Conservation (phyloP, 208 protist genomes). For the Wallacemonas sp. region DNA sequence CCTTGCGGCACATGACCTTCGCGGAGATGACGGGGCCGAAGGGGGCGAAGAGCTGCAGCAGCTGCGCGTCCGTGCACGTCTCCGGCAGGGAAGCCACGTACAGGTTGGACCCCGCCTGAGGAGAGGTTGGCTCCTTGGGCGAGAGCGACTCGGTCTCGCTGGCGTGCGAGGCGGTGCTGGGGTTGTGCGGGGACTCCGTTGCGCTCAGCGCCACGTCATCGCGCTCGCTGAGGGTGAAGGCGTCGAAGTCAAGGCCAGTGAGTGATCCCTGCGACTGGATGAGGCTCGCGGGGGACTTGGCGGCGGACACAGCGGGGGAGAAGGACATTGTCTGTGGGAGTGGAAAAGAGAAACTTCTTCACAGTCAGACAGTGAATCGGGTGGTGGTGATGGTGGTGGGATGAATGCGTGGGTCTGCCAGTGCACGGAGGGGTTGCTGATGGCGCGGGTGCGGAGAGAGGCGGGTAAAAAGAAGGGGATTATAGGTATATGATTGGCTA, state of each 20-base stretch:
- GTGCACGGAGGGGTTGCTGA: too few species aligned
- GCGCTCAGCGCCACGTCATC: slow-evolving; percentile 15
- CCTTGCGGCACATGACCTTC: slow-evolving; percentile 75
- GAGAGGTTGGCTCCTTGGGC: background rate
- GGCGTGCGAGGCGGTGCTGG: background rate
- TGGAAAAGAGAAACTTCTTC: background rate
- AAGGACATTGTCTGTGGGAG: slow-evolving; percentile 5
- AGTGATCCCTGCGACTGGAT: background rate
- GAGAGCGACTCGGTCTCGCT: background rate
- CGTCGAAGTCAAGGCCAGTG: slow-evolving; percentile 7
- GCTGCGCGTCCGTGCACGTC: slow-evolving; percentile 53
- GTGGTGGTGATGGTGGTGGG: too few species aligned
- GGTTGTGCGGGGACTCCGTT: slow-evolving; percentile 10
- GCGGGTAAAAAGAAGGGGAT: background rate
- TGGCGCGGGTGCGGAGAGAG: too few species aligned
- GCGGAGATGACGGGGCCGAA: slow-evolving; percentile 67
- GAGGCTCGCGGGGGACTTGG: background rate
- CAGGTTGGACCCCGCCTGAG: slow-evolving; percentile 52
- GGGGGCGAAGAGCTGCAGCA: slow-evolving; percentile 53
- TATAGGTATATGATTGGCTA: background rate
- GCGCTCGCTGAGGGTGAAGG: slow-evolving; percentile 13
- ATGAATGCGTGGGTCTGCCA: too few species aligned
- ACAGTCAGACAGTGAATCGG: too few species aligned
- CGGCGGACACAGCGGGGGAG: background rate
- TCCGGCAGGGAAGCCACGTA: slow-evolving; percentile 70